These are phyloP conservation scores for Tolypocladium inflatum DNA, from an alignment of 2,329 filamentous ascomycete genomes.

Conservation along the genomic window DNA sequence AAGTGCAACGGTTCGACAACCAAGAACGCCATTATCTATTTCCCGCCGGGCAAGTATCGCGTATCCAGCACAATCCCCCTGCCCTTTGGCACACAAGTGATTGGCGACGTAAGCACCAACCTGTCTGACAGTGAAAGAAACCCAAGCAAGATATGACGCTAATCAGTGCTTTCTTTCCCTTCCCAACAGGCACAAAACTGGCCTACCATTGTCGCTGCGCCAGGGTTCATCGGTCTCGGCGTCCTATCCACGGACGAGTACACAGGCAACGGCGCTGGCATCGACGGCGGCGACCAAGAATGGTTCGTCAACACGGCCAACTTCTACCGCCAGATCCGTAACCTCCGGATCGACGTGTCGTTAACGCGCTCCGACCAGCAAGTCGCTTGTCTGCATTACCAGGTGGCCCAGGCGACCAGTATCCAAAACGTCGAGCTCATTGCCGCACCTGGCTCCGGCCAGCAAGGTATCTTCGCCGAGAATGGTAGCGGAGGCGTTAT, in stretches of 20 bases:
- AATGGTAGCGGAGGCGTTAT: conserved; percentile 29
- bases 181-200: conserved; percentile 1
- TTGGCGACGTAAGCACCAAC: conserved; percentile 36
- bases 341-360: conserved; percentile 4
- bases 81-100: conserved; percentile 12
- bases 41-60: conserved; percentile 14
- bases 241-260: conserved; percentile 8
- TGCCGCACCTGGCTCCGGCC: background rate
- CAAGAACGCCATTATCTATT: conserved; percentile 13
- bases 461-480: conserved; percentile 11
- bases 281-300: conserved; percentile 5
- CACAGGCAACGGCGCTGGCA: conserved; percentile 1
- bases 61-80: conserved; percentile 5
- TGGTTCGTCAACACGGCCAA: conserved; percentile 10
- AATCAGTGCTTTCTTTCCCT: background rate
- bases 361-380: background rate
- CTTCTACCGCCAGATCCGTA: conserved; percentile 11
- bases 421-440: conserved; percentile 10
- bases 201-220: conserved; percentile 1
- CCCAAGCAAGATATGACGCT: background rate
- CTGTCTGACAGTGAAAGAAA: background rate
- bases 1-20: too few species aligned
- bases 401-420: conserved; percentile 14
- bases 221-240: conserved; percentile 5
- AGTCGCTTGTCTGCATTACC: conserved; percentile 10